Base-by-base conservation (phyloP, 805 yeast species). In the Suhomyces xylopsoci region DNA sequence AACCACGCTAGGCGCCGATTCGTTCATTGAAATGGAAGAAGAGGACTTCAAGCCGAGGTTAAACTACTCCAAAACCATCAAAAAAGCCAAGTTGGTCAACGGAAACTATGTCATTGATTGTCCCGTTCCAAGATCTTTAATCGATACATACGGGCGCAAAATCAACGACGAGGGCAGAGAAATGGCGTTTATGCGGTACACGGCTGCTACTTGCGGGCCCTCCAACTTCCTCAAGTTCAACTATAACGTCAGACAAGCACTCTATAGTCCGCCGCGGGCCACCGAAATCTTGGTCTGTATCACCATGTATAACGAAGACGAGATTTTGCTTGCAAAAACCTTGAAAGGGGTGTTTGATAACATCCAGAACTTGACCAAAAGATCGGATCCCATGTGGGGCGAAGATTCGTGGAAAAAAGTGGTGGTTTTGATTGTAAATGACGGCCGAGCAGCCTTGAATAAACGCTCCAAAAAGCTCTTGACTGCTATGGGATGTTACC, bases 201-300 rank as follows among this genome's bases (percentile, higher is more conserved):
- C 94, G 52, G 97, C 97, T 0, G 91, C 89, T 19, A 93, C 98
- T 0, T 87, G 96, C 67, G 96, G 93, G 57, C 98, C 98, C 0
- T 77, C 82, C 9, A 82, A 85, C 51, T 89, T 88, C 63, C 72
- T 69, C 17, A 58, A 60, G 8, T 80, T 80, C 56, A 81, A 83
- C 60, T 94, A 89, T 73, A 84, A 87, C n/a, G 75, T 93, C 30
- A 81, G 99, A 60, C 98, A 91, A 64, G 80, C 82, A 43, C 83
- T 89, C 61, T 93, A 90, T 65, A 72, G 79, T 42, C 85, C 82
- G 38, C 93, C 94, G 1, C 80, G 98, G 58, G 78, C 80, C 56
- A 93, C 97, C 0, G 98, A 94, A 65, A 67, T 83, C 62, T 74
- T 84, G 71, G 77, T 83, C 46, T 84, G 84, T 28, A 67, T 83